Evolutionary conservation across 805 yeast genomes (phyloP).

Genomic region (Spathaspora sp.): DNA sequence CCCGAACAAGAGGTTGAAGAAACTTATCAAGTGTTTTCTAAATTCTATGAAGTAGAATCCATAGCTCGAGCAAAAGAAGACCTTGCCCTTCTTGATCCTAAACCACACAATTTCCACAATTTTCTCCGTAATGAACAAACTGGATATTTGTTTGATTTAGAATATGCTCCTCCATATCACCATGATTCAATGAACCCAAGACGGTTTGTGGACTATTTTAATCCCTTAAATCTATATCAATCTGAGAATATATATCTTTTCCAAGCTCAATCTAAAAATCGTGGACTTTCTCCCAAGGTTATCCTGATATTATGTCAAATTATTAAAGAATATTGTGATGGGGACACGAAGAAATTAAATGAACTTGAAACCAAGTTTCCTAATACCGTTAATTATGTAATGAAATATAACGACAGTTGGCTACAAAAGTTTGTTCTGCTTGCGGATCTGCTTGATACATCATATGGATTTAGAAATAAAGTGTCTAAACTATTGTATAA

Average conservation of each 20-base stretch:
- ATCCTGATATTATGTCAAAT: not conserved
- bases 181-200: conserved; percentile 1
- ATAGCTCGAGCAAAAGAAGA: conserved; percentile 7
- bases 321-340: not conserved
- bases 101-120: not conserved
- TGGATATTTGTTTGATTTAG: conserved; percentile 4
- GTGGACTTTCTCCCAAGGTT: too few relatives aligned
- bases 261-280: not conserved
- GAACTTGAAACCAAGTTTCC: not conserved
- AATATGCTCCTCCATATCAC: not conserved
- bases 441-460: not conserved
- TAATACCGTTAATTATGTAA: not conserved
- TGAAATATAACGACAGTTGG: not conserved
- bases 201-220: conserved; percentile 6
- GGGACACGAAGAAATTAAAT: not conserved
- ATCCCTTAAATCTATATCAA: not conserved
- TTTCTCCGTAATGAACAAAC: conserved; percentile 2
- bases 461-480: too few relatives aligned
- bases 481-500: too few relatives aligned
- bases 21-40: conserved; percentile 20
- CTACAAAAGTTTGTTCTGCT: not conserved
- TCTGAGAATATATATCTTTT: too few relatives aligned
- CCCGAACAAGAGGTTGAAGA: conserved; percentile 9
- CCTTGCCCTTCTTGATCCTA: not conserved
- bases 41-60: conserved; percentile 21